Conservation (phyloP, 176 grass and related monocot genomes). For the Oryza coarctata region DNA sequence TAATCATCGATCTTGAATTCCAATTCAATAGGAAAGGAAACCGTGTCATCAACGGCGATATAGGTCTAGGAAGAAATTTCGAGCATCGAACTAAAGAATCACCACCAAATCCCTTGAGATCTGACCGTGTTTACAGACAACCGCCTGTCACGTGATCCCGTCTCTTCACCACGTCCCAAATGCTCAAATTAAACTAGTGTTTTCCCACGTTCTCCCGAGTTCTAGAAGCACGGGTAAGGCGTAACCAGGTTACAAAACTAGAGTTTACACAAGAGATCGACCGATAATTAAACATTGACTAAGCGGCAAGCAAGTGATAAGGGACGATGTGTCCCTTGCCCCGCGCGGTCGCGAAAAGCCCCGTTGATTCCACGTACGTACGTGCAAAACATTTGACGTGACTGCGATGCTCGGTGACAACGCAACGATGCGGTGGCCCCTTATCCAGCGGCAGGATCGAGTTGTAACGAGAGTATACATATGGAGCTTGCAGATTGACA, state of each 20-base stretch:
- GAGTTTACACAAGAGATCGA: background rate
- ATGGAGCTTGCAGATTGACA: background rate
- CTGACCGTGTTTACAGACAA: too few relatives aligned
- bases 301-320: background rate
- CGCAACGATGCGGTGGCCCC: conserved; percentile 2
- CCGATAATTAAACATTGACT: background rate
- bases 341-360: conserved; percentile 30
- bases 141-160: background rate
- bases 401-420: background rate
- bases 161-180: too few relatives aligned
- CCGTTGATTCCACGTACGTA: background rate
- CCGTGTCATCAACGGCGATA: too few relatives aligned
- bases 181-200: background rate
- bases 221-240: background rate
- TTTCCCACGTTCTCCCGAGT: background rate
- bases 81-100: too few relatives aligned
- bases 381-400: background rate
- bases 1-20: too few relatives aligned
- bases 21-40: too few relatives aligned
- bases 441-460: conserved; percentile 21
- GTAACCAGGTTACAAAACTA: background rate
- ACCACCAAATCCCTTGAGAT: too few relatives aligned
- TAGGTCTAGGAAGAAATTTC: too few relatives aligned
- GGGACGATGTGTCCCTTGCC: conserved; percentile 1
- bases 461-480: background rate